Evolutionary conservation across 306 rosid species (phyloP).

Genomic region (Styphnolobium japonicum): DNA sequence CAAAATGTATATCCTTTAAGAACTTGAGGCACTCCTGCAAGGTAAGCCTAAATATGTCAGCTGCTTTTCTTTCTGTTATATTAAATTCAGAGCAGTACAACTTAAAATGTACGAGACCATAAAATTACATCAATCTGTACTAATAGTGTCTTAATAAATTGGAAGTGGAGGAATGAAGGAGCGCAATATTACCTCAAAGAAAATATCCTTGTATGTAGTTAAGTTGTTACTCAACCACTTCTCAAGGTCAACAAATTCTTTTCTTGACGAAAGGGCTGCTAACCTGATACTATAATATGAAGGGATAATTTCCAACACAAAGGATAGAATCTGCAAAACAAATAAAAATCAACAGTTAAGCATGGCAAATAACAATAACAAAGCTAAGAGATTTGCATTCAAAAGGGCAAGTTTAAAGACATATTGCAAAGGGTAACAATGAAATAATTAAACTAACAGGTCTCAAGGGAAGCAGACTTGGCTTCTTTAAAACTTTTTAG

Average conservation of each 20-base stretch:
- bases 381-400: background rate
- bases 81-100: background rate
- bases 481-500: background rate
- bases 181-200: constrained; percentile 69
- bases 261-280: constrained; percentile 83
- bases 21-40: constrained; percentile 92
- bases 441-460: background rate
- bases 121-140: background rate
- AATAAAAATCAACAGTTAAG: constrained; percentile 20
- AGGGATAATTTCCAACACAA: constrained; percentile 71
- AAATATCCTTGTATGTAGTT: constrained; percentile 60
- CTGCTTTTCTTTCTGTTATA: background rate
- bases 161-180: background rate
- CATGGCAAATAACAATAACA: constrained; percentile 15
- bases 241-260: constrained; percentile 83
- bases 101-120: constrained; percentile 5
- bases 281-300: constrained; percentile 69
- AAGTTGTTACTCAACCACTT: constrained; percentile 79
- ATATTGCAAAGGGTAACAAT: background rate
- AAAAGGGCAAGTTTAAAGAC: background rate
- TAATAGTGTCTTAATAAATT: background rate
- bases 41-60: constrained; percentile 14
- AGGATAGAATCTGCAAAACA: constrained; percentile 62
- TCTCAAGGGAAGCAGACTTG: background rate
- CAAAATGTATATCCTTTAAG: constrained; percentile 64